Evolutionary conservation across 768 basidiomycete species (phyloP).

Genomic region (Strobilomyces echinocephalus): DNA sequence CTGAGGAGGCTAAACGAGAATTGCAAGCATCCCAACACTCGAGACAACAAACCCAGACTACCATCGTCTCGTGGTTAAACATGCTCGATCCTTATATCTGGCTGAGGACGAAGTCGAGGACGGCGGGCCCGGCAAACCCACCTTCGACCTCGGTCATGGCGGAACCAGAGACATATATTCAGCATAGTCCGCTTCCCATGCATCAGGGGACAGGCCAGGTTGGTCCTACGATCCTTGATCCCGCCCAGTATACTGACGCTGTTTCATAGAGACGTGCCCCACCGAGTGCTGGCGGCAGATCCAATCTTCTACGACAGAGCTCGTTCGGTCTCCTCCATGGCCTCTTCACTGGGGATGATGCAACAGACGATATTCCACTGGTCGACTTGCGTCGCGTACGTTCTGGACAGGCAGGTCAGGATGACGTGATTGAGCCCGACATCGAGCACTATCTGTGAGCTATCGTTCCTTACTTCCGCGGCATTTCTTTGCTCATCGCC

Average conservation of each 20-base stretch:
- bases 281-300: conserved; percentile 27
- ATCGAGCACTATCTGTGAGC: conserved; percentile 71
- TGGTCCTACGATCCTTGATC: conserved; percentile 4
- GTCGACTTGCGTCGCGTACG: conserved; percentile 43
- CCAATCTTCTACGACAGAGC: conserved; percentile 49
- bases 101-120: conserved; percentile 68
- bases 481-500: conserved; percentile 5
- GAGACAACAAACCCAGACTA: conserved; percentile 51
- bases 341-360: conserved; percentile 57
- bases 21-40: conserved; percentile 73
- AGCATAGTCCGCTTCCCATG: conserved; percentile 45
- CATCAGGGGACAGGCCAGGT: conserved; percentile 31
- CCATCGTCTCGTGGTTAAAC: conserved; percentile 57
- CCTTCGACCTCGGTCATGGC: conserved; percentile 75
- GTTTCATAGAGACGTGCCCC: conserved; percentile 9
- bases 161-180: conserved; percentile 71
- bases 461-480: not conserved
- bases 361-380: conserved; percentile 54
- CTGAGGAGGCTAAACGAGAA: conserved; percentile 83
- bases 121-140: conserved; percentile 63
- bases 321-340: conserved; percentile 60
- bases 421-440: conserved; percentile 46
- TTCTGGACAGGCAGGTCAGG: conserved; percentile 27
- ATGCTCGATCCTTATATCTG: conserved; percentile 85
- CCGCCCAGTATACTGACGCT: conserved; percentile 13